Base-by-base conservation (phyloP, 2,329 filamentous ascomycete genomes). In the Talaromyces amestolkiae region DNA sequence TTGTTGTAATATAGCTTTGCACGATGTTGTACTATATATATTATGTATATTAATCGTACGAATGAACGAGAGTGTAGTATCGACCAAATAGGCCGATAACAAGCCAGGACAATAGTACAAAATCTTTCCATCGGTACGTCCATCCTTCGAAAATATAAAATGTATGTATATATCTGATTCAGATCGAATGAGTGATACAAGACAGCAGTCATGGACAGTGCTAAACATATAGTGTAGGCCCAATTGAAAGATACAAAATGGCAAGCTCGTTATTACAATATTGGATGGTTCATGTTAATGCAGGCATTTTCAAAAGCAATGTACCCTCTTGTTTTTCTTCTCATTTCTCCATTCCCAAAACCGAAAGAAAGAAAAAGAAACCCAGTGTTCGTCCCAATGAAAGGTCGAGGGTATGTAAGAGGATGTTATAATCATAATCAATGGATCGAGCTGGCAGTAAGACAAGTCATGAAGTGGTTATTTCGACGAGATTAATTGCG, bases 401-500 rank as follows among this genome's bases (percentile, higher is more conserved):
- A 35, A 37, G 53, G 53, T 37, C 19, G 53, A 56, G 11, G 10
- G 37, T 37, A 33, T 51, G 9, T 22, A 56, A 37, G n/a, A 37
- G n/a, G n/a, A 35, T 35, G 37, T 56, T 56, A 39, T 37, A 56
- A 39, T 22, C n/a, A 56, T 56, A 45, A 59, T 59, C 4, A 22
- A 33, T 45, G 22, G 10, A 15, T n/a, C 17, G 37, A 10, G 24
- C 11, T 27, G 15, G 37, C 35, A 59, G 37, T n/a, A 19, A 58
- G 7, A 41, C 13, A 59, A 19, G 22, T 45, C n/a, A 45, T 59
- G 37, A 41, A 45, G 13, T 11, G 24, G 15, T 53, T 47, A 54
- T n/a, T 49, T 62, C 33, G 59, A 22, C 27, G 59, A 51, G 2
- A 66, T n/a, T 17, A 66, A 19, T 45, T 66, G 61, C 22, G 53